Evolutionary conservation across 2,329 filamentous ascomycete species (phyloP).

Genomic region (Arthroderma sp.): DNA sequence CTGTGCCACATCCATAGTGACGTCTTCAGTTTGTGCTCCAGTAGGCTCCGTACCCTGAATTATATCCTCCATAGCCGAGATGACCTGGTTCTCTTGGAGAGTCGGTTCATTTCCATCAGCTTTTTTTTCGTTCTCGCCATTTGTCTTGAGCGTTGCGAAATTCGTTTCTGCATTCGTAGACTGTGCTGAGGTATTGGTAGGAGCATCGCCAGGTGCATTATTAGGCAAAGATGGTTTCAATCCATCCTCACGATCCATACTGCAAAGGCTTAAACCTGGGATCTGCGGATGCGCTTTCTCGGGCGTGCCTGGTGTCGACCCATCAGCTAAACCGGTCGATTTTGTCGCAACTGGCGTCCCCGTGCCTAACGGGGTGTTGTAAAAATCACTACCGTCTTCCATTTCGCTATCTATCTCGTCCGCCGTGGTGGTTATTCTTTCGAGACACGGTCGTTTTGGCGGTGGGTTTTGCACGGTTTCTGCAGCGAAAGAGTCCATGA

Average conservation of each 20-base stretch:
- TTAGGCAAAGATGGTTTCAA: background rate
- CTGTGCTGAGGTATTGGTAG: too few relatives aligned
- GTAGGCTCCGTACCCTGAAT: background rate
- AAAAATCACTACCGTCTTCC: slow-evolving; percentile 31
- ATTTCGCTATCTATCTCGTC: slow-evolving; percentile 10
- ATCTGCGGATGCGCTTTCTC: slow-evolving; percentile 17
- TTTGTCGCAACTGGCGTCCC: slow-evolving; percentile 16
- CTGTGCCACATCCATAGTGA: background rate
- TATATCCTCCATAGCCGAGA: too few relatives aligned
- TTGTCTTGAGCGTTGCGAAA: too few relatives aligned
- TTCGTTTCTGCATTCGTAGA: too few relatives aligned
- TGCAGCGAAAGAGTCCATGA: background rate
- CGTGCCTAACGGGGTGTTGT: slow-evolving; percentile 25
- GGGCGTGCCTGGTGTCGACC: slow-evolving; percentile 2
- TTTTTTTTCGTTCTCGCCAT: too few relatives aligned
- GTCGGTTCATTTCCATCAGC: too few relatives aligned
- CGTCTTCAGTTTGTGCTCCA: background rate
- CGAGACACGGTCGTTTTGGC: slow-evolving; percentile 17
- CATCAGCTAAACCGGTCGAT: background rate
- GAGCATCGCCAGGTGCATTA: background rate
- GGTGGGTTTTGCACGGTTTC: slow-evolving; percentile 13
- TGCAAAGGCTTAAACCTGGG: slow-evolving; percentile 25
- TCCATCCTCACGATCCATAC: background rate
- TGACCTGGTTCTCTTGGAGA: too few relatives aligned
- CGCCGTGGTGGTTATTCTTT: slow-evolving; percentile 18